Conservation (phyloP, 495 filamentous ascomycete species). For the Cercophora newfieldiana region DNA sequence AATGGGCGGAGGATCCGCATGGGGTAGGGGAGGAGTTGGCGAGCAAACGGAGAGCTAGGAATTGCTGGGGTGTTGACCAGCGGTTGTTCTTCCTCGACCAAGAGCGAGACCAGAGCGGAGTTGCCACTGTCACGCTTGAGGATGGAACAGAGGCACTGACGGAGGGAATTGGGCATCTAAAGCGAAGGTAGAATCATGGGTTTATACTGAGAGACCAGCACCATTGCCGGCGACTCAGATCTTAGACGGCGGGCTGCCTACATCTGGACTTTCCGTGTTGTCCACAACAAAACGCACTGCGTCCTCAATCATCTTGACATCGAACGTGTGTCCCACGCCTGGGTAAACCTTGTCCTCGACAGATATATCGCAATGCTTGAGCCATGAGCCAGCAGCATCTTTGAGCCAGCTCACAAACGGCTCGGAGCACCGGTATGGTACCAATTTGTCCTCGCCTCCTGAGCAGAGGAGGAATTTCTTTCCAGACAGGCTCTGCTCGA, state of each 20-base stretch:
- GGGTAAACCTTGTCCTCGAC: constrained; percentile 75
- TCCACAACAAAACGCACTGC: constrained; percentile 65
- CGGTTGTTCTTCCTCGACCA: constrained; percentile 39
- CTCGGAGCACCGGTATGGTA: constrained; percentile 71
- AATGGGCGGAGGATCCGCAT: constrained; percentile 54
- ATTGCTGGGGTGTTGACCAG: constrained; percentile 47
- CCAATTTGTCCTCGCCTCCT: constrained; percentile 77
- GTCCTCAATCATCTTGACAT: constrained; percentile 68
- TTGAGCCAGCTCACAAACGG: constrained; percentile 73
- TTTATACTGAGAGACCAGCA: not conserved
- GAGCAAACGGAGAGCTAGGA: constrained; percentile 50
- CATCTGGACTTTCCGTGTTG: constrained; percentile 36
- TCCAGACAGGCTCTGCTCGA: constrained; percentile 56
- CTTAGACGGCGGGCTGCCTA: constrained; percentile 19
- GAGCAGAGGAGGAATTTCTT: constrained; percentile 79
- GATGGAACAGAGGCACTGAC: constrained; percentile 37
- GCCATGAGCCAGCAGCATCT: constrained; percentile 57
- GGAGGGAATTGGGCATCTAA: constrained; percentile 23
- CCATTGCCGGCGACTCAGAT: too few species aligned
- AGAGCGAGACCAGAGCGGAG: constrained; percentile 36
- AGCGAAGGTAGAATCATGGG: not conserved
- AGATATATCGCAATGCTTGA: constrained; percentile 55
- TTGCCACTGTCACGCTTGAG: constrained; percentile 27
- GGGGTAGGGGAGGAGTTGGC: constrained; percentile 46
- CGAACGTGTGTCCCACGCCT: constrained; percentile 72